Evolutionary conservation across 164 flowering plant species (phyloP).

Genomic region (Berberis thunbergii): DNA sequence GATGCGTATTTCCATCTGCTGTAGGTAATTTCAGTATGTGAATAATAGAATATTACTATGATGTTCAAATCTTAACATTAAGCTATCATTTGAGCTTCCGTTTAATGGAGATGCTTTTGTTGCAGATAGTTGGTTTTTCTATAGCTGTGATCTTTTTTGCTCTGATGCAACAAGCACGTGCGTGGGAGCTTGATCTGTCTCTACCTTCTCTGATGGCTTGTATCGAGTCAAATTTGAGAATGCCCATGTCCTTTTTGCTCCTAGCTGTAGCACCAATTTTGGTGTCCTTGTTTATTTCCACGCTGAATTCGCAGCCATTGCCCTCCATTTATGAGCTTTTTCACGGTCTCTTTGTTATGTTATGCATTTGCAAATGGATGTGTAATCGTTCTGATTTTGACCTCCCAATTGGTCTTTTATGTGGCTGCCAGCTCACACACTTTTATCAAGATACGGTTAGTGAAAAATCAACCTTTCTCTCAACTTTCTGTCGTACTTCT

Average conservation of each 20-base stretch:
- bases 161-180: constrained; percentile 78
- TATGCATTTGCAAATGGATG: constrained; percentile 72
- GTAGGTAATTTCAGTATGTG: too few relatives aligned
- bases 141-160: constrained; percentile 72
- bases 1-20: too few relatives aligned
- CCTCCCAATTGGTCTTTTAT: constrained; percentile 61
- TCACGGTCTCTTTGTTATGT: constrained; percentile 51
- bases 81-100: not conserved
- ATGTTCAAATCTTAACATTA: not conserved
- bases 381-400: constrained; percentile 39
- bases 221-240: constrained; percentile 70
- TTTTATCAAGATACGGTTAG: constrained; percentile 67
- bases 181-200: constrained; percentile 75
- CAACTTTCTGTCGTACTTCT: not conserved
- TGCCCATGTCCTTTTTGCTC: constrained; percentile 54
- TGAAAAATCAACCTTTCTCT: constrained; percentile 4
- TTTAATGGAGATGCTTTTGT: not conserved
- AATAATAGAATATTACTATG: too few relatives aligned
- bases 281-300: constrained; percentile 45
- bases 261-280: constrained; percentile 50
- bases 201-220: constrained; percentile 73
- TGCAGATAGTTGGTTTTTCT: constrained; percentile 78
- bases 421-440: constrained; percentile 54
- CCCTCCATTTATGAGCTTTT: constrained; percentile 60
- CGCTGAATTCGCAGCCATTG: constrained; percentile 35